Evolutionary conservation across 164 flowering plant genomes (phyloP).

Genomic region (Santalum album): DNA sequence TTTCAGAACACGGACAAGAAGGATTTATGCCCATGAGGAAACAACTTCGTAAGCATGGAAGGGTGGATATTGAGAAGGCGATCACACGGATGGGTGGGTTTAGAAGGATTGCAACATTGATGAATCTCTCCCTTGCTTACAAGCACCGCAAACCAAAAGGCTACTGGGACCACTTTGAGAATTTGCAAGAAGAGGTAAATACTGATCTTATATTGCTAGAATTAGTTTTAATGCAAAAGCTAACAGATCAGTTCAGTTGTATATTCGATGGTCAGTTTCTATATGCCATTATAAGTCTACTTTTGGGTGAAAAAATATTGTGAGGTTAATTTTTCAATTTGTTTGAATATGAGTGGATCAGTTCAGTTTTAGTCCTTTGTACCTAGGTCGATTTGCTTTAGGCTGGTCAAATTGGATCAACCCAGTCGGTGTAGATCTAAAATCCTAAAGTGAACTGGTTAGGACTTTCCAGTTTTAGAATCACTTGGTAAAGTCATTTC

Average conservation of each 20-base stretch:
- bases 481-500: too few species aligned
- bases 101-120: constrained; percentile 62
- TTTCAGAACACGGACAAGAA: constrained; percentile 76
- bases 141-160: constrained; percentile 92
- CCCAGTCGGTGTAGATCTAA: too few species aligned
- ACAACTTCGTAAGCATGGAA: constrained; percentile 76
- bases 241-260: background rate
- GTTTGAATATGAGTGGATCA: too few species aligned
- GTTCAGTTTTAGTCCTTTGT: too few species aligned
- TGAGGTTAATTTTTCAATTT: too few species aligned
- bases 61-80: constrained; percentile 94
- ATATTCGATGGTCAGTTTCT: background rate
- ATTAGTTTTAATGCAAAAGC: too few species aligned
- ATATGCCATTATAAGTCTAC: too few species aligned
- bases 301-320: too few species aligned
- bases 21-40: constrained; percentile 99
- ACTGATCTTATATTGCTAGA: background rate
- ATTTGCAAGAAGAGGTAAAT: constrained; percentile 76
- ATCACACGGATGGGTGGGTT: constrained; percentile 93
- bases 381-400: too few species aligned
- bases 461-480: too few species aligned
- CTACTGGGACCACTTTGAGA: constrained; percentile 86
- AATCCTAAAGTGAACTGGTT: too few species aligned
- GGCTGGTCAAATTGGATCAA: too few species aligned
- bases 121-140: constrained; percentile 93